A percentile compares a stretch with the other conserved stretches of the same genome.
Conservation (phyloP, 371 early-diverging fungal genomes). For the Syncephalastrum contaminatum region DNA sequence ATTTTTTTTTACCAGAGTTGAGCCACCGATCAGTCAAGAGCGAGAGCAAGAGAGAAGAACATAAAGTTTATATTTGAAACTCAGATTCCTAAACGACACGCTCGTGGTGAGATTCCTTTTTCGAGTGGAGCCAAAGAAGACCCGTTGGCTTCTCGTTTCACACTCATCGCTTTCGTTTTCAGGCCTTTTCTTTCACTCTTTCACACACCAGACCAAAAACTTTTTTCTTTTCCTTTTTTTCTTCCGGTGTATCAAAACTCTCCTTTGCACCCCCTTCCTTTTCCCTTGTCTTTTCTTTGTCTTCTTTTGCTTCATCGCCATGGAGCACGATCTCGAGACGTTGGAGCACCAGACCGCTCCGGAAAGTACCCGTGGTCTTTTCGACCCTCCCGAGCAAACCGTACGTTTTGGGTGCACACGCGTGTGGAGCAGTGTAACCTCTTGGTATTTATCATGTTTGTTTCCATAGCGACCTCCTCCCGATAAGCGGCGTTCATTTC, state of each 20-base stretch:
- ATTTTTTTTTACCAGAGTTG: conserved; percentile 5
- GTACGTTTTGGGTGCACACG: conserved; percentile 14
- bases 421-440: no score
- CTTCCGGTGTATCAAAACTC: conserved; percentile 12
- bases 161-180: conserved; percentile 3
- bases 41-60: no score
- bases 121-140: conserved; percentile 9
- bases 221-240: conserved; percentile 13
- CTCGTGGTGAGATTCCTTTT: conserved; percentile 1
- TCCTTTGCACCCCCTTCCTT: conserved; percentile 21
- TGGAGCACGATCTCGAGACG: conserved; percentile 35
- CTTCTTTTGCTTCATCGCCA: conserved; percentile 19
- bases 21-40: neutral
- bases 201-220: neutral
- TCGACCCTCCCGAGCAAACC: conserved; percentile 39
- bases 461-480: conserved; percentile 4
- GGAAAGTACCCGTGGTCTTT: conserved; percentile 52
- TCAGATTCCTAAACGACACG: neutral
- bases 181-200: conserved; percentile 4
- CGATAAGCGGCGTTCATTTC: conserved; percentile 37
- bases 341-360: conserved; percentile 55
- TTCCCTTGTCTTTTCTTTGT: conserved; percentile 25
- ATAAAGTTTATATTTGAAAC: conserved; percentile 3
- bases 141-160: conserved; percentile 5
- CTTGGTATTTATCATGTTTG: no score